phyloP scores from a whole-genome alignment of 345 rosid species.

The Psidium guajava region DNA sequence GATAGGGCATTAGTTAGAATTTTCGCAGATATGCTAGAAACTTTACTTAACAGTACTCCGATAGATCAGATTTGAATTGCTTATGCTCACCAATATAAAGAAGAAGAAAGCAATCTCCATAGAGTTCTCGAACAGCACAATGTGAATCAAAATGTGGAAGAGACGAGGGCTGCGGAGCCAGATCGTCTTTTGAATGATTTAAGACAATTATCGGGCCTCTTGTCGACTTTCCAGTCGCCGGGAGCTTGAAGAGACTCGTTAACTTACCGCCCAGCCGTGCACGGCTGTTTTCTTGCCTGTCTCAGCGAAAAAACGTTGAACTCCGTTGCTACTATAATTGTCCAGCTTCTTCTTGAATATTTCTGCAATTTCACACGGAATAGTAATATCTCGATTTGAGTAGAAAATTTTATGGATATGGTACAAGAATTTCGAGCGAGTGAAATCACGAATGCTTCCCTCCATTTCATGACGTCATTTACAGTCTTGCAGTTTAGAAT shows the following conservation, averaged over 20 bases:
- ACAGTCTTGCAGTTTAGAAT: too few species aligned
- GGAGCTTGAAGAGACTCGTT: too few species aligned
- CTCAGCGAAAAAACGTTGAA: too few species aligned
- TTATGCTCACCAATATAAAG: conserved; percentile 49
- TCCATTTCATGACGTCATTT: too few species aligned
- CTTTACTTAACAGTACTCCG: too few species aligned
- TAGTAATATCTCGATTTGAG: too few species aligned
- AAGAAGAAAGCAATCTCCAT: conserved; percentile 76
- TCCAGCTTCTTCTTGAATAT: neutral
- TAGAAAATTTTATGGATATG: too few species aligned
- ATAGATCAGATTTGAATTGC: neutral
- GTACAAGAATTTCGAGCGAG: too few species aligned
- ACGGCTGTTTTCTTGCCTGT: conserved; percentile 21
- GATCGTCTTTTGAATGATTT: neutral
- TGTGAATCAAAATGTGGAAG: conserved; percentile 52
- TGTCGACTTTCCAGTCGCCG: too few species aligned
- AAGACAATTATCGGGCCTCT: too few species aligned
- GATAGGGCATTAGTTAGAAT: neutral
- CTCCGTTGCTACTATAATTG: too few species aligned
- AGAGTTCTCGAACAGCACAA: conserved; percentile 76
- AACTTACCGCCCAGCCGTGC: conserved; percentile 64
- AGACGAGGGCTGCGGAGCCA: conserved; percentile 57
- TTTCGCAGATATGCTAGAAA: neutral
- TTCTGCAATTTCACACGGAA: conserved; percentile 25
- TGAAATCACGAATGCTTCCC: too few species aligned